A percentile compares a stretch with the other conserved stretches of the same genome.
phyloP scores from a whole-genome alignment of 306 rosid genomes.

The Cucumis sativus region DNA sequence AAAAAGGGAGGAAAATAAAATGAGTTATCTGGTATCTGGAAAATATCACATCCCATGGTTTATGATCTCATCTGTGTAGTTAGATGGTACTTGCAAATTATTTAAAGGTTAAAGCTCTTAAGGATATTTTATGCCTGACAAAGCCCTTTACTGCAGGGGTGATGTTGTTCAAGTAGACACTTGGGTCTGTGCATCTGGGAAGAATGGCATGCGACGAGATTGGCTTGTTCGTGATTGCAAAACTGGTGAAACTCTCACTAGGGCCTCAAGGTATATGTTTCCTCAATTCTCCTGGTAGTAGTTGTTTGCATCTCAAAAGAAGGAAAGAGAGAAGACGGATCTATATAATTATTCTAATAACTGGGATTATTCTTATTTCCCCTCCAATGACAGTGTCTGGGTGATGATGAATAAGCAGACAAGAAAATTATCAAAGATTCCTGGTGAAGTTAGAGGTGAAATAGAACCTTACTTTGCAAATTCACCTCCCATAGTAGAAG shows the following conservation, averaged over 20 bases:
- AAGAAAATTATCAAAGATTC: conserved; percentile 84
- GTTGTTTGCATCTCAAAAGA: not conserved
- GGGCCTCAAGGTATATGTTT: conserved; percentile 46
- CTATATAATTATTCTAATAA: not conserved
- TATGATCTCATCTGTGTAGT: not conserved
- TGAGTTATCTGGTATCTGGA: not conserved
- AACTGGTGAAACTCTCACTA: conserved; percentile 53
- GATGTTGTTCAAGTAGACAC: conserved; percentile 39
- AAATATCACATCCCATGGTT: not conserved
- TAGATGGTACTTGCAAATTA: not conserved
- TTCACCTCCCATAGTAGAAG: conserved; percentile 72
- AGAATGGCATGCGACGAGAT: conserved; percentile 71
- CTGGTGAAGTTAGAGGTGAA: conserved; percentile 83
- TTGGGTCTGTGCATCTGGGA: conserved; percentile 54
- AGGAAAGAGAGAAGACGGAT: not conserved
- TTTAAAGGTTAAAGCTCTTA: not conserved
- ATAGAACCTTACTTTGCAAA: conserved; percentile 69
- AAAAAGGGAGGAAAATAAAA: too few species aligned
- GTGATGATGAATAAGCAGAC: conserved; percentile 99
- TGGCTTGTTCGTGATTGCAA: conserved; percentile 53
- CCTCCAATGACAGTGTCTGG: conserved; percentile 65
- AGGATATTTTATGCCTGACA: not conserved
- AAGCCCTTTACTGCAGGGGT: conserved; percentile 7
- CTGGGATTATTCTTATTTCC: conserved; percentile 14
- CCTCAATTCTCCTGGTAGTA: not conserved